A percentile compares a stretch with the other conserved stretches of the same genome.
phyloP scores from a whole-genome alignment of 1,139 yeast genomes.

The Magnusiomyces fungicola region DNA sequence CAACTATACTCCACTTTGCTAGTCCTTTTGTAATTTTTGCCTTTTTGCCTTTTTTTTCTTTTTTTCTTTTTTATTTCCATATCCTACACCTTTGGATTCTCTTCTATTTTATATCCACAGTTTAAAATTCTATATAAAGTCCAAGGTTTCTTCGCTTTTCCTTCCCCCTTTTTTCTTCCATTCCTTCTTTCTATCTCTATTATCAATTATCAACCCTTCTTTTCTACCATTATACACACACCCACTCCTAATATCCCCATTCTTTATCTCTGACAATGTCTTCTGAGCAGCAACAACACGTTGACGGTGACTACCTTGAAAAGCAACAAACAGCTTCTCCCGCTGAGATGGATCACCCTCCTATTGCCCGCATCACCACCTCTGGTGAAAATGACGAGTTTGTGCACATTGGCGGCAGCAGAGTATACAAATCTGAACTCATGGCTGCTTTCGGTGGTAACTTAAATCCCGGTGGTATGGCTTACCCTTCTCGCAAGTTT shows the following conservation, averaged over 20 bases:
- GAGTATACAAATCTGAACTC: conserved; percentile 52
- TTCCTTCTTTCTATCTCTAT: too few species aligned
- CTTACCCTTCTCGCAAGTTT: conserved; percentile 60
- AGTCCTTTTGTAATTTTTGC: too few species aligned
- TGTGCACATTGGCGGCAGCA: conserved; percentile 61
- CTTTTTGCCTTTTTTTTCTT: too few species aligned
- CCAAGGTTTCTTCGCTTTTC: not conserved
- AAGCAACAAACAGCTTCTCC: not conserved
- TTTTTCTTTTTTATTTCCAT: too few species aligned
- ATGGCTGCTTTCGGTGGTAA: conserved; percentile 63
- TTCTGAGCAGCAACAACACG: not conserved
- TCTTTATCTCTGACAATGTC: not conserved
- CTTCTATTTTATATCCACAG: too few species aligned
- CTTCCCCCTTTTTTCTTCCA: not conserved
- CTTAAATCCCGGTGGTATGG: conserved; percentile 52
- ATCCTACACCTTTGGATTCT: too few species aligned
- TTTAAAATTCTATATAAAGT: too few species aligned
- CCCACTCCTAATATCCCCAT: too few species aligned
- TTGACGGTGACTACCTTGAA: not conserved
- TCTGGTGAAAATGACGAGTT: conserved; percentile 39
- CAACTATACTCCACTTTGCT: too few species aligned
- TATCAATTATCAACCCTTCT: too few species aligned
- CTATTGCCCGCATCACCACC: conserved; percentile 12
- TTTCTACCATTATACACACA: too few species aligned
- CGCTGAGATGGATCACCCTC: not conserved